Evolutionary conservation across 2,329 filamentous ascomycete genomes (phyloP).

Genomic region (Neopestalotiopsis clavispora): DNA sequence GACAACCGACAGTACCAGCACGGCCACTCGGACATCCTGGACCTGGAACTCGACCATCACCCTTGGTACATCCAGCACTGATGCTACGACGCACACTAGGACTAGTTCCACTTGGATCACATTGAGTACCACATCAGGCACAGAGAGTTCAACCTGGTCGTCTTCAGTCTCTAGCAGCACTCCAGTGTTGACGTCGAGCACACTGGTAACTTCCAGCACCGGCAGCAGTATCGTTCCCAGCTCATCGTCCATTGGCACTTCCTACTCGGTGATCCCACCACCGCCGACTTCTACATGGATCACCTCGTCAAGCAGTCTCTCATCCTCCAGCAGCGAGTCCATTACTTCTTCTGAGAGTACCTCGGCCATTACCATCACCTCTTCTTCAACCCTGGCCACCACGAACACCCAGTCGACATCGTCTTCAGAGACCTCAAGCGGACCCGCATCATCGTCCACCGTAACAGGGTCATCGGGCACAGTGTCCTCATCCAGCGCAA

Average conservation of each 20-base stretch:
- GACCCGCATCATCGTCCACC: neutral
- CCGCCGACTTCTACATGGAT: slow-evolving; percentile 3
- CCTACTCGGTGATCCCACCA: slow-evolving; percentile 6
- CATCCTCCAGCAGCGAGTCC: neutral
- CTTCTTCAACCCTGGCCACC: slow-evolving; percentile 12
- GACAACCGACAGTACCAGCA: slow-evolving; percentile 4
- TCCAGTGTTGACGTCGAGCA: neutral
- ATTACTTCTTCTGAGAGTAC: neutral
- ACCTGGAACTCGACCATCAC: slow-evolving; percentile 16
- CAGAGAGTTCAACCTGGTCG: neutral
- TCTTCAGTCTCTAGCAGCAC: slow-evolving; percentile 5
- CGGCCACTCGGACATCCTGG: slow-evolving; percentile 1
- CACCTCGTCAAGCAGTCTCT: neutral
- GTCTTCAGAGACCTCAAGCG: neutral
- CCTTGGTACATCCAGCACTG: slow-evolving; percentile 2
- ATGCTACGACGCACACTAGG: neutral
- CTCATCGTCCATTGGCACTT: slow-evolving; percentile 20
- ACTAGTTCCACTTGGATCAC: neutral
- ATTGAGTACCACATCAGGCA: slow-evolving; percentile 1
- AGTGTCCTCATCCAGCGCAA: neutral
- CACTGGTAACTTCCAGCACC: neutral
- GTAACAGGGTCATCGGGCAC: neutral
- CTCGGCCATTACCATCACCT: slow-evolving; percentile 4
- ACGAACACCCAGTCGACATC: neutral
- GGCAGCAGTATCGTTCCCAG: neutral